These are phyloP conservation scores for Chaetomidium leptoderma DNA, from an alignment of 495 filamentous ascomycete genomes.

Conservation along the genomic window DNA sequence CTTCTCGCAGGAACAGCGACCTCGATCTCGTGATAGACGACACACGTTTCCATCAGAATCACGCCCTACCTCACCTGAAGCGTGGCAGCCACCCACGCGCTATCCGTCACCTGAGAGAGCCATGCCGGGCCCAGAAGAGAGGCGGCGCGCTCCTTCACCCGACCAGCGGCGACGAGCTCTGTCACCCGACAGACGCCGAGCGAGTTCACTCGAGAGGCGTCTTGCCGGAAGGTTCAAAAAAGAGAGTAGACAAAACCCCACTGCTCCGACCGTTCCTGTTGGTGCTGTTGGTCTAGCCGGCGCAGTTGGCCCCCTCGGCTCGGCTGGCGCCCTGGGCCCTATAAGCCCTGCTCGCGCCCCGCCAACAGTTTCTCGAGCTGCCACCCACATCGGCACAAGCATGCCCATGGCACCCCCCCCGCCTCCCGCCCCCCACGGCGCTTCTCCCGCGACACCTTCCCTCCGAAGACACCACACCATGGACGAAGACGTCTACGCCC, in stretches of 20 bases:
- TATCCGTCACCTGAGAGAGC: constrained; percentile 16
- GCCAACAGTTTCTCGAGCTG: constrained; percentile 26
- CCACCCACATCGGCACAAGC: constrained; percentile 25
- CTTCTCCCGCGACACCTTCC: constrained; percentile 18
- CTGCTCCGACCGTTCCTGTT: constrained; percentile 15
- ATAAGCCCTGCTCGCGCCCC: constrained; percentile 20
- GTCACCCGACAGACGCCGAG: constrained; percentile 24
- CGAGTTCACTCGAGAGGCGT: constrained; percentile 41
- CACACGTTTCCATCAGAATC: constrained; percentile 24
- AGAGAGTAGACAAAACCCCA: constrained; percentile 28
- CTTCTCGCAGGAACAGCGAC: constrained; percentile 9
- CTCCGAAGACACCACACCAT: constrained; percentile 40
- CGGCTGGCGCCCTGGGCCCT: constrained; percentile 22
- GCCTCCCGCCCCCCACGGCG: constrained; percentile 24
- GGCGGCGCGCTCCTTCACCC: constrained; percentile 11
- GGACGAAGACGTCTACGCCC: constrained; percentile 35
- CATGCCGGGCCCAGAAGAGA: constrained; percentile 11
- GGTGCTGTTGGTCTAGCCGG: constrained; percentile 21
- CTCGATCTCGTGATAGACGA: constrained; percentile 20
- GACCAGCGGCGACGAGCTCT: constrained; percentile 22
- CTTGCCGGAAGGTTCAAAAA: constrained; percentile 45
- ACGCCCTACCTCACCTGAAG: constrained; percentile 23
- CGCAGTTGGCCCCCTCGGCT: constrained; percentile 22
- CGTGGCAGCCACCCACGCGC: constrained; percentile 19
- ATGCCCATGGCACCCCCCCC: constrained; percentile 32